Percentiles rank a stretch among this genome's conserved stretches.
These are phyloP conservation scores for Saussurea involucrata DNA, from an alignment of 129 eudicot species.

Conservation along the genomic window DNA sequence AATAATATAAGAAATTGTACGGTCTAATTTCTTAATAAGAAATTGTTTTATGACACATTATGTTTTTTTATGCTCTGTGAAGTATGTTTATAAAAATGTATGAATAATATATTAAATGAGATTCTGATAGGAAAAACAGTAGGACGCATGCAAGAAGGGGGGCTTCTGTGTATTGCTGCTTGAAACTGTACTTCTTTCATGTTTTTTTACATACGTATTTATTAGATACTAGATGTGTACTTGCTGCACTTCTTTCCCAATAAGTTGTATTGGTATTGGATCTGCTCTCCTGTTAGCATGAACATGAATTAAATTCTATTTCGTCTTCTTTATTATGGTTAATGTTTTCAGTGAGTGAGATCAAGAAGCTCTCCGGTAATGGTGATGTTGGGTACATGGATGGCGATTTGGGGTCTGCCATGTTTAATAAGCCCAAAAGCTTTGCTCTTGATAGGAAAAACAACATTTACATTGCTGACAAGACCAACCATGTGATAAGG, in stretches of 20 bases:
- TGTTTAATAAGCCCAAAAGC: constrained; percentile 62
- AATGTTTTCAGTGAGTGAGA: constrained; percentile 39
- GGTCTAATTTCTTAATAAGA: too few relatives aligned
- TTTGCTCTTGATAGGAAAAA: constrained; percentile 73
- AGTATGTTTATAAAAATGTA: too few relatives aligned
- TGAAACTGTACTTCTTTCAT: constrained; percentile 7
- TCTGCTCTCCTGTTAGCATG: too few relatives aligned
- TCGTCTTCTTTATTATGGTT: too few relatives aligned
- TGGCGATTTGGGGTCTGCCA: constrained; percentile 68
- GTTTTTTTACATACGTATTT: not conserved
- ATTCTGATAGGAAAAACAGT: not conserved
- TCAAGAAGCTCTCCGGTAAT: constrained; percentile 57
- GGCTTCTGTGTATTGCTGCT: not conserved
- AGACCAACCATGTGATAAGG: constrained; percentile 57
- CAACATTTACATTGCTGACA: constrained; percentile 85
- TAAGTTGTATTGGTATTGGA: too few relatives aligned
- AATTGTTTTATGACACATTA: too few relatives aligned
- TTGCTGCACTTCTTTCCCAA: too few relatives aligned
- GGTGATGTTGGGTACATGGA: constrained; percentile 55
- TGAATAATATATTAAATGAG: too few relatives aligned
- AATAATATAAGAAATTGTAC: too few relatives aligned
- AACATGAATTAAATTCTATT: too few relatives aligned
- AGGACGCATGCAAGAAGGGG: not conserved
- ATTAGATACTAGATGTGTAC: not conserved
- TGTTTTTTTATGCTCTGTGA: too few relatives aligned